phyloP scores from a whole-genome alignment of 2,329 filamentous ascomycete genomes.

The Penicillium sp. region DNA sequence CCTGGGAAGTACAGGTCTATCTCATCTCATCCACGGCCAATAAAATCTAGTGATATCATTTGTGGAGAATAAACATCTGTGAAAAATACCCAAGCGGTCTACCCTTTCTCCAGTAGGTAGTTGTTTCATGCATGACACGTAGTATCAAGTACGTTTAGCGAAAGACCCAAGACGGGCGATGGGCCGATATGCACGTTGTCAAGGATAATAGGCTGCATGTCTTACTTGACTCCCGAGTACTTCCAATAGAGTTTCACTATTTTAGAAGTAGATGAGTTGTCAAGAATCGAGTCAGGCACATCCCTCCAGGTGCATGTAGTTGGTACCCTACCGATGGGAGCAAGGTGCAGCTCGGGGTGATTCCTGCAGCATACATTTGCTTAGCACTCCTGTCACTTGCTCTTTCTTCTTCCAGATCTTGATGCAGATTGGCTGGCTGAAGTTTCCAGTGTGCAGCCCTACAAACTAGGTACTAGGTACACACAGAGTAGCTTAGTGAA shows the following conservation, averaged over 20 bases:
- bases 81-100: neutral
- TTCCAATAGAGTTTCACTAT: neutral
- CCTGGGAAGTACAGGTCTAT: neutral
- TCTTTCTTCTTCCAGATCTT: neutral
- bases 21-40: neutral
- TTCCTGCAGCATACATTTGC: neutral
- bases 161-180: neutral
- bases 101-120: neutral
- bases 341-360: neutral
- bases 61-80: neutral
- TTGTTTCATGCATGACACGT: slow-evolving; percentile 2
- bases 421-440: neutral
- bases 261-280: neutral
- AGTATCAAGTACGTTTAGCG: neutral
- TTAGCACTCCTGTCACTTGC: neutral
- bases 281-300: neutral
- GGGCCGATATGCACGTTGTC: neutral
- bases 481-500: neutral
- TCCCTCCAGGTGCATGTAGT: neutral
- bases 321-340: neutral
- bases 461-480: neutral
- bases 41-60: neutral
- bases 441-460: neutral
- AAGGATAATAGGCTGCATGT: neutral
- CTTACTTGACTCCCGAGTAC: neutral